A percentile compares a stretch with the other conserved stretches of the same genome.
These are phyloP conservation scores for Grifola frondosa DNA, from an alignment of 1,284 basidiomycete genomes.

Conservation along the genomic window DNA sequence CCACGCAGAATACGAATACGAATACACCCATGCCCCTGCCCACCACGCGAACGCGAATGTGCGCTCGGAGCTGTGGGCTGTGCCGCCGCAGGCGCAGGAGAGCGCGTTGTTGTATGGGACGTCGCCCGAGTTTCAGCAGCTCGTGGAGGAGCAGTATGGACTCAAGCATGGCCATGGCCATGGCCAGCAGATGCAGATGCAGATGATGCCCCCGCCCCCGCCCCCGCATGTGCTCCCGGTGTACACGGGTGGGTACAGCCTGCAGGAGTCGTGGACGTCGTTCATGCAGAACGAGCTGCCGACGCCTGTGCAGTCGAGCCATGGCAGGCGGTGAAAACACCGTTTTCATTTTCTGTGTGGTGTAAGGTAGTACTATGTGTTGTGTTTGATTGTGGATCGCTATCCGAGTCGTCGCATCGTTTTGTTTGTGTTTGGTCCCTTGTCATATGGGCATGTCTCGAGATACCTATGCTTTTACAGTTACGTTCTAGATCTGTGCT, in stretches of 20 bases:
- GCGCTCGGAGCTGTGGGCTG: slow-evolving; percentile 17
- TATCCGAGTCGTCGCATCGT: no score
- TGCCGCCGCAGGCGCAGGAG: slow-evolving; percentile 5
- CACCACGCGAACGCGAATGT: no score
- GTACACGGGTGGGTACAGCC: slow-evolving; percentile 23
- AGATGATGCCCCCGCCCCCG: slow-evolving; percentile 11
- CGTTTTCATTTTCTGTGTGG: no score
- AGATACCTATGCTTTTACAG: no score
- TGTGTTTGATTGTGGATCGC: no score
- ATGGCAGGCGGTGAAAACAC: no score
- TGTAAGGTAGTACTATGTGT: no score
- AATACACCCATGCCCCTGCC: slow-evolving; percentile 5
- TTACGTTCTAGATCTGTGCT: no score
- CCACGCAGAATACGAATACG: no score
- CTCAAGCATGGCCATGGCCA: slow-evolving; percentile 11
- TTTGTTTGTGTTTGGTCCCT: no score
- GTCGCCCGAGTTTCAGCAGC: slow-evolving; percentile 1
- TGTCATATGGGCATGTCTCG: no score
- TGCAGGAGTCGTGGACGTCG: slow-evolving; percentile 36
- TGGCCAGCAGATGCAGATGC: slow-evolving; percentile 12
- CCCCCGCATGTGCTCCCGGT: slow-evolving; percentile 11
- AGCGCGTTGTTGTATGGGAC: slow-evolving; percentile 6
- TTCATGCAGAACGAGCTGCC: slow-evolving; percentile 36
- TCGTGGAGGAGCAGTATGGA: neutral
- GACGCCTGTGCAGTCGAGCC: slow-evolving; percentile 8